Base-by-base conservation (phyloP, 2,329 filamentous ascomycete genomes). In the Plenodomus biglobosus region DNA sequence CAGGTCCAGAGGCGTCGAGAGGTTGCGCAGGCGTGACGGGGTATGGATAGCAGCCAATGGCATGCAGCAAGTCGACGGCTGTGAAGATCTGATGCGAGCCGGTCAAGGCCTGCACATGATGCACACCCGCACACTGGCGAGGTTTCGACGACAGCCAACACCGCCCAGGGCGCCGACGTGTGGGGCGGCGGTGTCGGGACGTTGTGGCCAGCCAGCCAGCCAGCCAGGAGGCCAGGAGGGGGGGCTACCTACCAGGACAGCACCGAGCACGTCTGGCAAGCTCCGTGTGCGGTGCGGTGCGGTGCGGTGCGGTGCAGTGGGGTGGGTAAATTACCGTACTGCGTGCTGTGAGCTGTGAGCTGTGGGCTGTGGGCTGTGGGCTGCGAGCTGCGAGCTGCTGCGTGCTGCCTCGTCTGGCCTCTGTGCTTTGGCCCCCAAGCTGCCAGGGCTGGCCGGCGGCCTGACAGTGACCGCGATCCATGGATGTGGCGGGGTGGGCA, bases 21-120 rank as follows among this genome's bases (percentile, higher is more conserved):
- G 50, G 54, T 62, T 57, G 57, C 51, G 52, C 61, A 59, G 53
- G 59, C 59, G 55, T 54, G 54, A 56, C 52, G 50, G 56, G 42
- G 48, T 53, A 48, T 47, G 55, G 20, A 40, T 37, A 35, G 32
- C 43, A 46, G 55, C 52, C 55, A 58, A 58, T 58, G 32, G 55
- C 41, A 27, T 36, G 30, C 22, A 37, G 24, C 30, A 44, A n/a
- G 38, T 46, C 44, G 17, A 46, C 24, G 44, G 21, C 36, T 41
- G 42, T 43, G 52, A 38, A 39, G 42, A 51, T 51, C 44, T 51
- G 38, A 48, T 45, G 44, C 39, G 40, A 32, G 48, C 46, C 50
- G 46, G 50, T 41, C 46, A 49, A 40, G 36, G 35, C 38, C 27
- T 24, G 46, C 37, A 40, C 35, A 18, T 21, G 34, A 6, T 24